phyloP scores from a whole-genome alignment of 345 rosid genomes.

The Raphanus sativus region DNA sequence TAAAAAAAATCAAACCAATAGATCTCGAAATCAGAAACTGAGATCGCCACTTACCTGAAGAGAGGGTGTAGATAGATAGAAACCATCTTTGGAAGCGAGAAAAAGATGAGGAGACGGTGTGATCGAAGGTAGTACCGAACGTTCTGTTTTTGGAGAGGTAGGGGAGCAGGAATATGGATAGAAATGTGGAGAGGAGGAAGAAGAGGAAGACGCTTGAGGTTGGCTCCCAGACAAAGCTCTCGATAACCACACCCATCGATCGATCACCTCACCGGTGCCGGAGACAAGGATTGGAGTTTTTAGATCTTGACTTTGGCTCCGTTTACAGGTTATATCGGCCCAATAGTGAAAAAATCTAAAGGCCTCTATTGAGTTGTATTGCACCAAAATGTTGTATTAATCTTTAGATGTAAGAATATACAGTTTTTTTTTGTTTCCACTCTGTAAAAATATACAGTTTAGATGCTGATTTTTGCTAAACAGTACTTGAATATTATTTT shows the following conservation, averaged over 20 bases:
- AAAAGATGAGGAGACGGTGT: constrained; percentile 45
- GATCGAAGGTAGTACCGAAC: constrained; percentile 50
- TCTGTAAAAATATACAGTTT: too few species aligned
- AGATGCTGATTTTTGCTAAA: too few species aligned
- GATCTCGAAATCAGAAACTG: neutral
- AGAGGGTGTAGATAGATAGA: constrained; percentile 64
- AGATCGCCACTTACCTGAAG: constrained; percentile 52
- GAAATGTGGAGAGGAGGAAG: constrained; percentile 55
- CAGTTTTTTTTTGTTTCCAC: too few species aligned
- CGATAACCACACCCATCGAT: constrained; percentile 69
- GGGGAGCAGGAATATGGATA: constrained; percentile 58
- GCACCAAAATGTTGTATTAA: neutral
- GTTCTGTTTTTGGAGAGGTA: constrained; percentile 44
- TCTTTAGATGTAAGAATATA: too few species aligned
- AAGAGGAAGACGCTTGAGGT: constrained; percentile 51
- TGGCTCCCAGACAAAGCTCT: constrained; percentile 74
- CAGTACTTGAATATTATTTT: too few species aligned
- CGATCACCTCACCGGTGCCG: constrained; percentile 17
- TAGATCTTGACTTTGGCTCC: constrained; percentile 21
- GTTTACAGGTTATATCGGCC: neutral
- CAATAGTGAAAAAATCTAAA: neutral
- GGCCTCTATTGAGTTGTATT: neutral
- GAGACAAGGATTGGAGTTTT: neutral
- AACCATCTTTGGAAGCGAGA: constrained; percentile 65
- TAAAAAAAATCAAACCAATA: neutral